Conservation (phyloP, 2,329 filamentous ascomycete species). For the Colletotrichum camelliae region DNA sequence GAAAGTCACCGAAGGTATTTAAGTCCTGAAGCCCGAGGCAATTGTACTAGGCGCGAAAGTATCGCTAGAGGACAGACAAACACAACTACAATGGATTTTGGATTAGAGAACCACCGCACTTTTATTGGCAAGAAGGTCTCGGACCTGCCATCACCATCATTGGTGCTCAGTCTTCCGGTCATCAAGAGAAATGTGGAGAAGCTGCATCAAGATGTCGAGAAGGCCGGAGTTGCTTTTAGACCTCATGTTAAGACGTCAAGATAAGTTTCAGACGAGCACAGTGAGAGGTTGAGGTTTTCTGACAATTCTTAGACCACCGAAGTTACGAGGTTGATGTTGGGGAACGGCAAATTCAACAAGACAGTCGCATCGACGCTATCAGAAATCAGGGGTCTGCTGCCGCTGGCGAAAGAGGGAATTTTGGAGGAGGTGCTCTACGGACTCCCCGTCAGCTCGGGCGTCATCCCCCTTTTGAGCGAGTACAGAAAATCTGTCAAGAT, state of each 20-base stretch:
- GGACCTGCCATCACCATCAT: conserved; percentile 42
- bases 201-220: conserved; percentile 43
- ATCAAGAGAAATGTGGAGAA: conserved; percentile 41
- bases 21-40: background rate
- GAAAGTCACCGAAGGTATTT: background rate
- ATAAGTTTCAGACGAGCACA: conserved; percentile 18
- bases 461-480: conserved; percentile 32
- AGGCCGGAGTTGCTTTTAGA: conserved; percentile 40
- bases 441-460: conserved; percentile 41
- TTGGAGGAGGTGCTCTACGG: conserved; percentile 46
- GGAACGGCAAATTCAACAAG: conserved; percentile 37
- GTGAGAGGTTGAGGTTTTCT: fast-evolving
- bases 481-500: conserved; percentile 35
- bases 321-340: conserved; percentile 45
- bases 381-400: conserved; percentile 43
- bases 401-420: conserved; percentile 42
- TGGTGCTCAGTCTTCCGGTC: conserved; percentile 42
- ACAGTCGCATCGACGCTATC: conserved; percentile 45
- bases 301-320: conserved; percentile 33
- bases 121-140: conserved; percentile 38
- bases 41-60: background rate
- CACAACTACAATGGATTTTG: conserved; percentile 30
- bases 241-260: conserved; percentile 53
- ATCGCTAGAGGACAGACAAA: background rate
- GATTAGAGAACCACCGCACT: conserved; percentile 33